Conservation (phyloP, 2,329 filamentous ascomycete species). For the Xylaria hypoxylon region DNA sequence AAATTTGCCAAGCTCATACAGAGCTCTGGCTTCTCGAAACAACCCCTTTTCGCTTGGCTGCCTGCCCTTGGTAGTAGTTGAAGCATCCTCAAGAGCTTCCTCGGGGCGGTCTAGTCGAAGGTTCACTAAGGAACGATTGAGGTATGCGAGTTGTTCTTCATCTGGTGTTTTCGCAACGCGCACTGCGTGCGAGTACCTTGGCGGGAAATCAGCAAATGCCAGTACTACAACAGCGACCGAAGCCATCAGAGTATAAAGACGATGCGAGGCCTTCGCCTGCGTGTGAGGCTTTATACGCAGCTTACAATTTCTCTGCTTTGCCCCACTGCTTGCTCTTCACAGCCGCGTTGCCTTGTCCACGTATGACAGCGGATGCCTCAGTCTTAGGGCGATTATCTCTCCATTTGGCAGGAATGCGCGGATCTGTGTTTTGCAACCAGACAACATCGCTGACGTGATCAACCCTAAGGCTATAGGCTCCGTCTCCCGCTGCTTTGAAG, state of each 20-base stretch:
- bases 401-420: conserved; percentile 57
- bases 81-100: conserved; percentile 50
- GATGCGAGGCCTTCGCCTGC: not conserved
- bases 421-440: conserved; percentile 52
- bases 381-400: conserved; percentile 27
- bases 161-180: conserved; percentile 50
- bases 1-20: conserved; percentile 58
- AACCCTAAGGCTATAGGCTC: conserved; percentile 59
- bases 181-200: conserved; percentile 56
- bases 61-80: conserved; percentile 27
- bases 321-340: conserved; percentile 48
- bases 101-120: conserved; percentile 48
- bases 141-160: conserved; percentile 51
- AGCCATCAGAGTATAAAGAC: not conserved
- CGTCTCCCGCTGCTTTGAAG: conserved; percentile 56
- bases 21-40: conserved; percentile 58
- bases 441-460: conserved; percentile 65
- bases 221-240: not conserved
- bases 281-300: not conserved
- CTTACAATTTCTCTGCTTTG: conserved; percentile 51
- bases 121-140: conserved; percentile 54
- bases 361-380: conserved; percentile 39
- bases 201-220: not conserved
- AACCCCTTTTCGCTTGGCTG: conserved; percentile 56
- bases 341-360: conserved; percentile 52